A percentile compares a stretch with the other conserved stretches of the same genome.
Evolutionary conservation across 768 basidiomycete species (phyloP).

Genomic region (Mycena maculata): DNA sequence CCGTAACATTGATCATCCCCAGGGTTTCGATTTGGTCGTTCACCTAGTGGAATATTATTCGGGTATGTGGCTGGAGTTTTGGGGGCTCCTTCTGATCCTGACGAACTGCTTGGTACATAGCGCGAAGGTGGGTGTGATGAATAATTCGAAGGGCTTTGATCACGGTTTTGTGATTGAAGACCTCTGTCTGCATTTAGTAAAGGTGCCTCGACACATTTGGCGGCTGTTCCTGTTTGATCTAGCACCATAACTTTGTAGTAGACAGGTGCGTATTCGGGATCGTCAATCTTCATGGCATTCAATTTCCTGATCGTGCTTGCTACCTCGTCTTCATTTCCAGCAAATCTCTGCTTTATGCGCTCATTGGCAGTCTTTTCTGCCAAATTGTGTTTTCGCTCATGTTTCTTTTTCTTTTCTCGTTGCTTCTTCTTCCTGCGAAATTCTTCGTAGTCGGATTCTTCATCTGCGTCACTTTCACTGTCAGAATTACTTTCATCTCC

Average conservation of each 20-base stretch:
- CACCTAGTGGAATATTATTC: not conserved
- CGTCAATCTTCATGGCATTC: not conserved
- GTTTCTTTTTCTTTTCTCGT: not conserved
- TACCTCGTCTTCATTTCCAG: not conserved
- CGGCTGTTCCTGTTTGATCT: not conserved
- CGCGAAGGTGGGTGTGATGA: no score
- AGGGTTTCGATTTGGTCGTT: no score
- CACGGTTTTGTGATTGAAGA: not conserved
- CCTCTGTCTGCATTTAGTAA: not conserved
- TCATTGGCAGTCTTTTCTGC: not conserved
- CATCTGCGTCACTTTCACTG: not conserved
- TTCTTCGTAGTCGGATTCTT: no score
- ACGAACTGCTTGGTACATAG: not conserved
- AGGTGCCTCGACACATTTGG: not conserved
- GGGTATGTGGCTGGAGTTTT: not conserved
- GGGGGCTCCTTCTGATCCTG: not conserved
- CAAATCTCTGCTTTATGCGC: not conserved
- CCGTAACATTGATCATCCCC: not conserved
- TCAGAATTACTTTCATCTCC: not conserved
- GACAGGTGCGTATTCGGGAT: not conserved
- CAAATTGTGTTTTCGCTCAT: not conserved
- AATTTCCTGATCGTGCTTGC: not conserved
- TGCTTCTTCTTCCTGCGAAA: not conserved
- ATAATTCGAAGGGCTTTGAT: not conserved
- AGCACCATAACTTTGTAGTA: not conserved